A percentile compares a stretch with the other conserved stretches of the same genome.
phyloP scores from a whole-genome alignment of 2,329 filamentous ascomycete species.

The Cadophora sp. region DNA sequence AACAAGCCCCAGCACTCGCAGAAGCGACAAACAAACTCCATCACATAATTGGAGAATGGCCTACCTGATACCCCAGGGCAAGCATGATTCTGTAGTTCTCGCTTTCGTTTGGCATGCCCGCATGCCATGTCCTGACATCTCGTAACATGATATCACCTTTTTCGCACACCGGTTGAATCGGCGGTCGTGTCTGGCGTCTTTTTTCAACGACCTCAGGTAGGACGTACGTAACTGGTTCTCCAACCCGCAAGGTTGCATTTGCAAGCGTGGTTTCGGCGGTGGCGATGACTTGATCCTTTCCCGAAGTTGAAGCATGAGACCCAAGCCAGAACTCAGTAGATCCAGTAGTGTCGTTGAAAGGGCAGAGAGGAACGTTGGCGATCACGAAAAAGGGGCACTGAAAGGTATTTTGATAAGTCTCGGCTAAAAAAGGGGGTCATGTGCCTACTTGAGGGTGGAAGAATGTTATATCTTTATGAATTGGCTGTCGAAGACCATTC shows the following conservation, averaged over 20 bases:
- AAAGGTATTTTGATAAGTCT: slow-evolving; percentile 13
- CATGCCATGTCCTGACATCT: slow-evolving; percentile 68
- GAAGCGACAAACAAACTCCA: background rate
- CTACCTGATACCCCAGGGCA: slow-evolving; percentile 51
- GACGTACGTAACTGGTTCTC: slow-evolving; percentile 57
- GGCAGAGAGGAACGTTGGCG: slow-evolving; percentile 49
- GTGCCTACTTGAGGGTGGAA: slow-evolving; percentile 44
- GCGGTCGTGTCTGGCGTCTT: slow-evolving; percentile 49
- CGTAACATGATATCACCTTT: slow-evolving; percentile 64
- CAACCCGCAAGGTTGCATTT: slow-evolving; percentile 54
- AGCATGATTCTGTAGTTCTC: slow-evolving; percentile 61
- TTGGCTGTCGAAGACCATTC: slow-evolving; percentile 47
- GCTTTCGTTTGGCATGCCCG: slow-evolving; percentile 65
- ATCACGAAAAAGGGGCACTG: slow-evolving; percentile 49
- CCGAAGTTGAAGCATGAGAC: slow-evolving; percentile 46
- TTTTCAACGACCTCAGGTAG: slow-evolving; percentile 49
- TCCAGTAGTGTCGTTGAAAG: slow-evolving; percentile 47
- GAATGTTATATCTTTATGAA: slow-evolving; percentile 50
- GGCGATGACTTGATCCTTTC: slow-evolving; percentile 45
- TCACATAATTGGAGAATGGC: background rate
- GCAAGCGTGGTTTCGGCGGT: slow-evolving; percentile 34
- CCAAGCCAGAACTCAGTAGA: slow-evolving; percentile 52
- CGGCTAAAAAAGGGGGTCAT: background rate
- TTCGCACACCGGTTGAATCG: slow-evolving; percentile 57
- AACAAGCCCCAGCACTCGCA: background rate